A percentile compares a stretch with the other conserved stretches of the same genome.
These are phyloP conservation scores for Metschnikowia cubensis DNA, from an alignment of 805 yeast species.

Conservation along the genomic window DNA sequence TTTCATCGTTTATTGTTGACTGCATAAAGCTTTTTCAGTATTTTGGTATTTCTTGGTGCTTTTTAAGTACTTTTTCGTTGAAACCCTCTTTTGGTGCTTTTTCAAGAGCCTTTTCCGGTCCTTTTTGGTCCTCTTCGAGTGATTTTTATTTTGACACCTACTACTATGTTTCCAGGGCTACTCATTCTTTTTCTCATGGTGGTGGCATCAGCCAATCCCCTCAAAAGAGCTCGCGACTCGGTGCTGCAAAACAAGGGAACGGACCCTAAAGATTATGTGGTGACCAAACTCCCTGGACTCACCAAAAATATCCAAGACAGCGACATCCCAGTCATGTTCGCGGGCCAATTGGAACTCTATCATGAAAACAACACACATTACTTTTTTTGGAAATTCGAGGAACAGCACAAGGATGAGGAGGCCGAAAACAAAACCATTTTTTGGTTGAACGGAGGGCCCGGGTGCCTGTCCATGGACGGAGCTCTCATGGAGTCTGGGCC, in stretches of 20 bases:
- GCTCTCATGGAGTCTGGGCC: slow-evolving; percentile 93
- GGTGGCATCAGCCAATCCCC: slow-evolving; percentile 14
- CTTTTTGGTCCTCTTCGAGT: neutral
- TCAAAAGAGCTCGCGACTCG: slow-evolving; percentile 11
- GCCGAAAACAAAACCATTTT: slow-evolving; percentile 51
- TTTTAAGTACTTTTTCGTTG: neutral
- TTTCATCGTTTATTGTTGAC: too few species aligned
- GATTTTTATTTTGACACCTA: too few species aligned
- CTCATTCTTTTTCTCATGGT: neutral
- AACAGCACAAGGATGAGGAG: slow-evolving; percentile 25
- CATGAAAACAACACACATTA: slow-evolving; percentile 52
- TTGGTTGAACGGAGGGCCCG: slow-evolving; percentile 99
- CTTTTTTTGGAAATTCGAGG: slow-evolving; percentile 75
- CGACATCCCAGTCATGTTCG: slow-evolving; percentile 51
- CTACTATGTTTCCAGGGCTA: too few species aligned
- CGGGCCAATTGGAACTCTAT: slow-evolving; percentile 62
- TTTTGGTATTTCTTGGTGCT: neutral
- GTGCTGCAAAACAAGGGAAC: slow-evolving; percentile 7
- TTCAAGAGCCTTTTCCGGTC: neutral
- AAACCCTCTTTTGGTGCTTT: too few species aligned
- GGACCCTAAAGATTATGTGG: slow-evolving; percentile 20
- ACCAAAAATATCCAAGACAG: slow-evolving; percentile 26
- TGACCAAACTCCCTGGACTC: slow-evolving; percentile 37
- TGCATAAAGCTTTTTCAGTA: neutral
- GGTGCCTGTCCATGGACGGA: slow-evolving; percentile 98